Evolutionary conservation across 2,329 filamentous ascomycete genomes (phyloP), one percentile per base, ranked within the genome.

Genomic region (Talaromyces funiculosus): DNA sequence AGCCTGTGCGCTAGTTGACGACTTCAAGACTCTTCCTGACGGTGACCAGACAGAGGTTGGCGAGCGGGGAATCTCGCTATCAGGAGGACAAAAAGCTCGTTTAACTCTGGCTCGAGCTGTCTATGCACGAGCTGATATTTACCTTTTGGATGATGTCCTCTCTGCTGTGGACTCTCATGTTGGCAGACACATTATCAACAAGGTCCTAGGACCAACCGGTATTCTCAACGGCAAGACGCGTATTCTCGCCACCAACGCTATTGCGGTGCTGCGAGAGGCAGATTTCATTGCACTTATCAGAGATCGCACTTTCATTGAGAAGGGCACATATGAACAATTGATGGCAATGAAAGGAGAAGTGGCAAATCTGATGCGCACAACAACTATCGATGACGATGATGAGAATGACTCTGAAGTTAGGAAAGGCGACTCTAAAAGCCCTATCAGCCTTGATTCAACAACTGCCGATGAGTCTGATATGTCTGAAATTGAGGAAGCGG

Each of bases 101-200:
- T 82, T 99, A 63, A 93, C 92, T 14, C 81, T 99, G 59, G 94
- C 94, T 42, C 86, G 94, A 72, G 93, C 95, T 31, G 94, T 99
- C 1, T 99, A 99, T 71, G 92, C 95, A 56, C 85, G 94, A 67
- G 92, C 94, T n/a, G 95, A 99, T 72, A 86, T 99, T 54, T 97
- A 97, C 71, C 82, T 99, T 12, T 82, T 99, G 10, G 94, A 99
- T 67, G 94, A 99, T 72, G 90, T 92, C 63, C 82, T 99, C 10
- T 97, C 93, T 16, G 94, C 95, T 0, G 94, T 99, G n/a, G 94
- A 99, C 76, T 93, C 96, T 65, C 94, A 99, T 71, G 94, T 99
- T 62, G 94, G 94, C 54, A 85, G 90, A 64, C 94, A 99, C 76
- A 84, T 99, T 61, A 97, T 97, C 68, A 90, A 97, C 71, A 90